phyloP scores from a whole-genome alignment of 345 rosid species.

The Citrus sp. region DNA sequence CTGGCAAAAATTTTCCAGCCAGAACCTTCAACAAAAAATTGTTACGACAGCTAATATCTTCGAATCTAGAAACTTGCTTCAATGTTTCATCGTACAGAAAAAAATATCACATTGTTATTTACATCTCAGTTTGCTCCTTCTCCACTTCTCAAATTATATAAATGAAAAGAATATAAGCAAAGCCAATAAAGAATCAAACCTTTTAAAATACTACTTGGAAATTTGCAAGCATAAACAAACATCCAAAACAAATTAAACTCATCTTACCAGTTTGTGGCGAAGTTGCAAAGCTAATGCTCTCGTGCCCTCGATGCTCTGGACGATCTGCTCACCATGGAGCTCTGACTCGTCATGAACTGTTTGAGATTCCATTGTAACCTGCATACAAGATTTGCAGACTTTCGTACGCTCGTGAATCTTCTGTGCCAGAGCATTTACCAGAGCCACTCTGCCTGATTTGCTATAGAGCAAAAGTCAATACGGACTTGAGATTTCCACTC shows the following conservation, averaged over 20 bases:
- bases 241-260: conserved; percentile 26
- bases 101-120: neutral
- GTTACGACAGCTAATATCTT: too few relatives aligned
- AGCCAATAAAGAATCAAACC: neutral
- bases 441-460: conserved; percentile 69
- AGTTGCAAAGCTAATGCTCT: conserved; percentile 88
- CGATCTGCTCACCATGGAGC: conserved; percentile 84
- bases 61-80: too few relatives aligned
- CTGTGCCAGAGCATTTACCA: conserved; percentile 63
- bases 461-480: conserved; percentile 58
- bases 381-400: conserved; percentile 51
- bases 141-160: neutral
- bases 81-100: neutral
- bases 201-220: neutral
- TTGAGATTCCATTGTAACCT: conserved; percentile 94
- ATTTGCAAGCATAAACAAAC: neutral
- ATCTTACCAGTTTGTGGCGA: conserved; percentile 57
- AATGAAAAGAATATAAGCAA: neutral
- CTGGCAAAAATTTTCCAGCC: too few relatives aligned
- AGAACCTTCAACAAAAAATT: too few relatives aligned
- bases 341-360: conserved; percentile 77
- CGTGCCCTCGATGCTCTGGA: conserved; percentile 81
- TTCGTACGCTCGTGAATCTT: conserved; percentile 74
- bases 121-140: neutral
- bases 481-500: conserved; percentile 72